Evolutionary conservation across 345 rosid genomes (phyloP), one percentile per base, ranked within the genome.

Genomic region (Dipteronia sinensis): DNA sequence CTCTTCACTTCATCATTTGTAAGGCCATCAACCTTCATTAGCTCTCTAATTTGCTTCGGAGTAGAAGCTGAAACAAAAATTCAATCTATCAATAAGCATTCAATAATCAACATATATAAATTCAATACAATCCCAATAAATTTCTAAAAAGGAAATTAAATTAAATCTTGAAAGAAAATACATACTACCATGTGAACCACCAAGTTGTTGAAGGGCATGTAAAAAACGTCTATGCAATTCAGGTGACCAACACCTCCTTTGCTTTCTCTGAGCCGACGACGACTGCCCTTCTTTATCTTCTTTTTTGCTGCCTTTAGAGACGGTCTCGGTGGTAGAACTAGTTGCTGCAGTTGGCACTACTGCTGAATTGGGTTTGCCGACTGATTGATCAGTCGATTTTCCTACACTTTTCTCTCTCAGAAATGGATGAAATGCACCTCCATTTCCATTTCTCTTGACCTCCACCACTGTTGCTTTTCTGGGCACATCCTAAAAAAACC

Each of bases 1-100:
- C 99, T 95, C 84, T 95, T 95, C 29, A 95, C 99, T 92, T 95
- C 99, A 78, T 93, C 99, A 34, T 93, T 95, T 15, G 97, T 91
- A 25, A 95, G 90, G 64, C 98, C 98, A 81, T 95, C 99, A 20
- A 95, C 98, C 80, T 93, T 93, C 99, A 95, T 95, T 71, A 88
- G 83, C 85, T 95, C 99, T 81, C 97, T 91, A 6, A 95, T 95
- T 81, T 93, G 99, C 85, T 95, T 95, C 0, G 99, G 99, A 0
- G 99, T 95, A 11, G 99, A 96, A 76, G 81, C 99, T 95, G 87
- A 76, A 77, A 76, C 38, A 63, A 69, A 69, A 34, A 79, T 69
- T 23, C 67, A 9, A 69, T 13, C 25, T 53, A 56, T 15, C 9
- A 6, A 34, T 34, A 4, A 34, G 38, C 38, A 34, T 34, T 27